phyloP scores from a whole-genome alignment of 225 moss, liverwort and hornwort species.

The Thuidium tamariscinum region DNA sequence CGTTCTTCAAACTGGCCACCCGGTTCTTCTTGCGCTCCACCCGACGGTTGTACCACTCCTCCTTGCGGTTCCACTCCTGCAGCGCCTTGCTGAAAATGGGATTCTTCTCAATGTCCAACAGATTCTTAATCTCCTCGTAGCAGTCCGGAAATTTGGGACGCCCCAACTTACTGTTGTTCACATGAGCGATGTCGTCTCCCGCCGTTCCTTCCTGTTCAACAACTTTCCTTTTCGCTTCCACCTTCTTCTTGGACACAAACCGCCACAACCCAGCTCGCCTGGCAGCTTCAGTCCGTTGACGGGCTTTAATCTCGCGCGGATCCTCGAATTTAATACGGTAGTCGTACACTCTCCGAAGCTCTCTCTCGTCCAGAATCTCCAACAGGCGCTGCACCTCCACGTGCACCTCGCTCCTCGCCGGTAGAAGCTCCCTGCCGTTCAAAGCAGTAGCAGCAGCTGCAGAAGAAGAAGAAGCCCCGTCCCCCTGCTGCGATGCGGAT shows the following conservation, averaged over 20 bases:
- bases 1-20: neutral
- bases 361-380: neutral
- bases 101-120: neutral
- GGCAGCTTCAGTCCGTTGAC: neutral
- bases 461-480: too few relatives aligned
- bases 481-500: too few relatives aligned
- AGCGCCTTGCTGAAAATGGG: neutral
- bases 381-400: neutral
- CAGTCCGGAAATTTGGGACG: fast-evolving
- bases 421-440: too few relatives aligned
- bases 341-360: neutral
- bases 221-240: neutral
- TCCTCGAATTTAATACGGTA: neutral
- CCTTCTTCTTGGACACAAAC: neutral
- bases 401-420: neutral
- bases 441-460: too few relatives aligned
- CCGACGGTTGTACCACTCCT: neutral
- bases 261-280: neutral
- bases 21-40: neutral
- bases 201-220: neutral
- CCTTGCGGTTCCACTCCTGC: neutral
- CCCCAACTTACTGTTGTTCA: fast-evolving
- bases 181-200: fast-evolving
- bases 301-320: neutral
- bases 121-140: neutral